Evolutionary conservation across 306 rosid genomes (phyloP).

Genomic region (Echinosophora koreensis): DNA sequence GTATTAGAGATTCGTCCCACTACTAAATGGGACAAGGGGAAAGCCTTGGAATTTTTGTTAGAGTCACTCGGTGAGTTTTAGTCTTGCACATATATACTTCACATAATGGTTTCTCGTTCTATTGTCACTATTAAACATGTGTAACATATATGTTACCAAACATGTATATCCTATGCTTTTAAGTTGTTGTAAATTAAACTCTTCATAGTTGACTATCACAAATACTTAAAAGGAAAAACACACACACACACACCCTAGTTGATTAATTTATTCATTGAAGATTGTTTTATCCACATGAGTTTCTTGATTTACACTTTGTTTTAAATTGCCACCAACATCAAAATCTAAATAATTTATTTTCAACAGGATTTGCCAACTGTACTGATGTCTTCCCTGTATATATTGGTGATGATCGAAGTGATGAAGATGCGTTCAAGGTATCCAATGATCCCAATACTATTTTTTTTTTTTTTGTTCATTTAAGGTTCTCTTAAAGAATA

Average conservation of each 20-base stretch:
- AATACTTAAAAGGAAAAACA: slow-evolving; percentile 13
- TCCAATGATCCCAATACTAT: slow-evolving; percentile 35
- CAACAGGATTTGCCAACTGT: slow-evolving; percentile 75
- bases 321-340: slow-evolving; percentile 29
- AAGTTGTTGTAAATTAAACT: not conserved
- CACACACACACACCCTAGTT: slow-evolving; percentile 1
- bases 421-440: slow-evolving; percentile 98
- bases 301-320: slow-evolving; percentile 11
- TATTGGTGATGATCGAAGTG: slow-evolving; percentile 89
- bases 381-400: slow-evolving; percentile 81
- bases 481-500: not conserved
- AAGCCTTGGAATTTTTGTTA: slow-evolving; percentile 83
- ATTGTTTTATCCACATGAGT: not conserved
- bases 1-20: slow-evolving; percentile 89
- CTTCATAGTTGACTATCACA: not conserved
- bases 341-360: slow-evolving; percentile 31
- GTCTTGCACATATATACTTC: no score
- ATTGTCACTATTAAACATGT: slow-evolving; percentile 26
- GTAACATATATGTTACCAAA: slow-evolving; percentile 27
- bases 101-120: not conserved
- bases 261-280: slow-evolving; percentile 7
- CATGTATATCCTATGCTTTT: slow-evolving; percentile 19
- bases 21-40: slow-evolving; percentile 95
- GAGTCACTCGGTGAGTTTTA: slow-evolving; percentile 82
- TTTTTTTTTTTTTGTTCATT: not conserved